phyloP scores from a whole-genome alignment of 106 monocot species.

The Dendrobium catenatum region DNA sequence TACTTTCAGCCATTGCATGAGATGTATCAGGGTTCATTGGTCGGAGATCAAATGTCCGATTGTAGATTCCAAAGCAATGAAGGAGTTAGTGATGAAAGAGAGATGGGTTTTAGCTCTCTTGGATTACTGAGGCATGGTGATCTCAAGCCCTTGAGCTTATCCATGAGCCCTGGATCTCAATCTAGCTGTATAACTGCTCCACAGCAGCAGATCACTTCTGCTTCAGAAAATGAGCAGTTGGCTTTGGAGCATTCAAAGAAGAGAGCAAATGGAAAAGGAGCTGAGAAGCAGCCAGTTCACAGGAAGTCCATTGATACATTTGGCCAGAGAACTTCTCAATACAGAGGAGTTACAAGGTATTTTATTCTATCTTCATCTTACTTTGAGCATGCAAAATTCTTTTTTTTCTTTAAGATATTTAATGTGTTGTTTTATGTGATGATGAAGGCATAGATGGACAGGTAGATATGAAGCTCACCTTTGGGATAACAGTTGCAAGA shows the following conservation, averaged over 20 bases:
- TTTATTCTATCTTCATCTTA: constrained; percentile 14
- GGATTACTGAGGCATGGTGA: constrained; percentile 53
- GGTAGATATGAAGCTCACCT: constrained; percentile 99
- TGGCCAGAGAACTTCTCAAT: constrained; percentile 97
- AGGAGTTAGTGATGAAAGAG: constrained; percentile 20
- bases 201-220: constrained; percentile 20
- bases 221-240: constrained; percentile 24
- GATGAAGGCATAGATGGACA: constrained; percentile 93
- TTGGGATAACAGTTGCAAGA: constrained; percentile 99
- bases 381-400: too few species aligned
- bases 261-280: constrained; percentile 44
- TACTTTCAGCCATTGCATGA: constrained; percentile 68
- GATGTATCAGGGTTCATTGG: constrained; percentile 31
- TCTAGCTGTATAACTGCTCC: constrained; percentile 59
- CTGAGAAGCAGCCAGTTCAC: constrained; percentile 87
- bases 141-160: constrained; percentile 68
- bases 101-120: constrained; percentile 22
- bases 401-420: neutral
- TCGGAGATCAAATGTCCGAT: constrained; percentile 26
- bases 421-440: neutral
- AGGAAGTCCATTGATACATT: constrained; percentile 95
- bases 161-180: constrained; percentile 92
- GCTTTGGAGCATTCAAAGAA: constrained; percentile 49
- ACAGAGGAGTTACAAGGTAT: constrained; percentile 85
- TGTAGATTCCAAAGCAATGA: constrained; percentile 30